Conservation (phyloP, 371 early-diverging fungal species). For the Synchytrium microbalum region DNA sequence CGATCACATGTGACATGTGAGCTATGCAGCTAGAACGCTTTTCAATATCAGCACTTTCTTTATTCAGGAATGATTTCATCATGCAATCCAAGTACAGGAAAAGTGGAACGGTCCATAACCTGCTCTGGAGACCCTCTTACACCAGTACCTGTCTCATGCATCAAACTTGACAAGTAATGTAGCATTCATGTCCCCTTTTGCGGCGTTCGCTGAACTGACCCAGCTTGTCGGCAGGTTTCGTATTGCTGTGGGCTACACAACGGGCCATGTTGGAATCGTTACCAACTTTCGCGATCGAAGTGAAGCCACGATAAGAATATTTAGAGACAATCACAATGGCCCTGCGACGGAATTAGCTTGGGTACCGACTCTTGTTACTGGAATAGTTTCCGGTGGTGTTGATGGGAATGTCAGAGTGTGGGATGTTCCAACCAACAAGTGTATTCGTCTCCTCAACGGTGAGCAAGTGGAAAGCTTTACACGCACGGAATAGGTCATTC, state of each 20-base stretch:
- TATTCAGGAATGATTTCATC: constrained; percentile 19
- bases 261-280: too few relatives aligned
- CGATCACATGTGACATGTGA: too few relatives aligned
- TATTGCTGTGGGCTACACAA: too few relatives aligned
- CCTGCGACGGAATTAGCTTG: constrained; percentile 23
- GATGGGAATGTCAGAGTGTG: constrained; percentile 29
- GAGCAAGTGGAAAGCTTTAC: background rate
- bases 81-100: constrained; percentile 30
- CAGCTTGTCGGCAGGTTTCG: too few relatives aligned
- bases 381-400: constrained; percentile 19
- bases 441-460: constrained; percentile 11
- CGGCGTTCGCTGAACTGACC: too few relatives aligned
- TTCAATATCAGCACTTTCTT: too few relatives aligned
- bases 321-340: constrained; percentile 21
- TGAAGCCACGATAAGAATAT: too few relatives aligned
- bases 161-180: constrained; percentile 27
- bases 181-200: too few relatives aligned
- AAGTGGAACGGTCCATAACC: constrained; percentile 20
- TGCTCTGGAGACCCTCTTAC: constrained; percentile 14
- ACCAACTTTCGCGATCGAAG: too few relatives aligned
- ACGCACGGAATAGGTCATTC: background rate
- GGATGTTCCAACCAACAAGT: constrained; percentile 15
- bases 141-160: constrained; percentile 14
- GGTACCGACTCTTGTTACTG: constrained; percentile 10
- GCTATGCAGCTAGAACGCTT: too few relatives aligned